Evolutionary conservation across 345 rosid species (phyloP), one percentile per base, ranked within the genome.

Genomic region (Citrus inodora): DNA sequence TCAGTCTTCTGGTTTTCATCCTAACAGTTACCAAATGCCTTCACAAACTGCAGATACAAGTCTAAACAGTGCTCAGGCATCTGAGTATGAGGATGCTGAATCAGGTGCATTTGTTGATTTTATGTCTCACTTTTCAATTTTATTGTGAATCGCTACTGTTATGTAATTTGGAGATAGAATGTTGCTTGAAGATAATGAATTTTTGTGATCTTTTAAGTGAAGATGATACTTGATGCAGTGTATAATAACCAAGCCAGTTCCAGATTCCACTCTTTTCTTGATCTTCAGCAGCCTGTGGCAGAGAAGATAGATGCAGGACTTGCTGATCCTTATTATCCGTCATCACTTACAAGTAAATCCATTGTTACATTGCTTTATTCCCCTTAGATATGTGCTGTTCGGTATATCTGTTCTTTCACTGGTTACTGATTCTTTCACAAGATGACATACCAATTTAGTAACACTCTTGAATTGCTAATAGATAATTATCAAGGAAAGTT

Each of bases 61-160:
- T 83, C 83, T 86, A 80, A 89, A 76, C 81, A 88, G 90, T 74
- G 83, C 86, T 83, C 93, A 87, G 28, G 86, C 92, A 55, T 88
- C 96, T 46, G 96, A 91, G 82, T 85, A 84, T 81, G 98, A 89
- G 82, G 99, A 95, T 81, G 93, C 87, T 61, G 94, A 95, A 84
- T 93, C 99, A 88, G 97, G 99, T 91, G 74, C 62, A 53, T 72
- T 76, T 59, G 70, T 80, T 35, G 25, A 68, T 64, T 53, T 55
- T 56, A 9, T 62, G 42, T 48, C 55, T 82, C n/a, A 30, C 48
- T 56, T 71, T 66, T 71, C 35, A 14, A 30, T 51, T 70, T 14
- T 63, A 25, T 33, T 28, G 32, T 33, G 33, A 67, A 42, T 75
- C 66, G 14, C 28, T 67, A 11, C 21, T 60, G 27, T 71, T 63